These are phyloP conservation scores for Aspergillus clavatus DNA, from an alignment of 2,329 filamentous ascomycete species.

Conservation along the genomic window DNA sequence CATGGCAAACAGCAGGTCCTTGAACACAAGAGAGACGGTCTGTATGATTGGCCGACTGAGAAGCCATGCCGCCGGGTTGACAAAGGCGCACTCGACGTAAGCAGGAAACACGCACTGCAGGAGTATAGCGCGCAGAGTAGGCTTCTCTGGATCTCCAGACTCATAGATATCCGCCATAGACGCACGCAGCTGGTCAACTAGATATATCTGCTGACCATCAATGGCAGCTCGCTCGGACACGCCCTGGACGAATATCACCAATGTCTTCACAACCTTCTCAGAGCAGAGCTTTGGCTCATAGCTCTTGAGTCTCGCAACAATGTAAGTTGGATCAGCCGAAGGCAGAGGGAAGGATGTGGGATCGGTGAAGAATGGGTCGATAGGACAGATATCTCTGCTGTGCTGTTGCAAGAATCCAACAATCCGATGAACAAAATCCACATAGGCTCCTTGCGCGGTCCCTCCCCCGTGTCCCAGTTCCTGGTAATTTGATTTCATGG, in stretches of 20 bases:
- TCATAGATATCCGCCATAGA: constrained; percentile 47
- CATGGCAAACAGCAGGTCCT: constrained; percentile 44
- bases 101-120: constrained; percentile 53
- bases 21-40: constrained; percentile 41
- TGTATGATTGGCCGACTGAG: constrained; percentile 50
- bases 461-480: constrained; percentile 42
- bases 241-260: constrained; percentile 56
- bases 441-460: constrained; percentile 49
- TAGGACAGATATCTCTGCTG: constrained; percentile 49
- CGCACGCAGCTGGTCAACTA: constrained; percentile 50
- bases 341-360: constrained; percentile 58
- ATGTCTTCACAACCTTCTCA: constrained; percentile 48
- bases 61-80: constrained; percentile 47
- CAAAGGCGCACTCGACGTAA: constrained; percentile 50
- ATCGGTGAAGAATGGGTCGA: constrained; percentile 58
- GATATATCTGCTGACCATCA: constrained; percentile 54
- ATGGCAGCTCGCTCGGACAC: constrained; percentile 55
- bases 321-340: constrained; percentile 56
- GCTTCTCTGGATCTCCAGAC: constrained; percentile 33
- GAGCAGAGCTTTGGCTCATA: constrained; percentile 53
- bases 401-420: constrained; percentile 59
- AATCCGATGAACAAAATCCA: constrained; percentile 57
- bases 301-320: constrained; percentile 56
- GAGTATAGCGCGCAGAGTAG: constrained; percentile 49
- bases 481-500: constrained; percentile 58